Percentiles rank a stretch among this genome's conserved stretches.
phyloP scores from a whole-genome alignment of 2,329 filamentous ascomycete genomes.

The Cordyceps fumosorosea region DNA sequence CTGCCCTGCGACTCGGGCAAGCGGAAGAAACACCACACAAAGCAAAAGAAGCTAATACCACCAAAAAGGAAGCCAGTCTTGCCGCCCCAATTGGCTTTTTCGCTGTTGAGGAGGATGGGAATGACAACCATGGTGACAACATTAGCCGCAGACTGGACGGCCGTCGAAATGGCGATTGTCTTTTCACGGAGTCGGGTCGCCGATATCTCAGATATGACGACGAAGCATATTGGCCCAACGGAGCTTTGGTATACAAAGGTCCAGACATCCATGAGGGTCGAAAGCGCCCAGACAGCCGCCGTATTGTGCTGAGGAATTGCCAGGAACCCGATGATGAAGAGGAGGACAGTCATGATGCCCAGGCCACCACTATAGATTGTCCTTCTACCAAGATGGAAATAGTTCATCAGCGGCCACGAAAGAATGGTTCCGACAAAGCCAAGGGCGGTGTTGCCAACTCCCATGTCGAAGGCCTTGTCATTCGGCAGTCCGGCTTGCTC shows the following conservation, averaged over 20 bases:
- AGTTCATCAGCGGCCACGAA: conserved; percentile 35
- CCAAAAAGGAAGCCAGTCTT: conserved; percentile 20
- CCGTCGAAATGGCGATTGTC: conserved; percentile 26
- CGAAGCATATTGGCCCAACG: conserved; percentile 36
- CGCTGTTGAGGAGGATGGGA: conserved; percentile 21
- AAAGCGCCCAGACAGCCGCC: conserved; percentile 30
- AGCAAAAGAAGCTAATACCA: conserved; percentile 14
- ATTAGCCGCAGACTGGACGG: conserved; percentile 19
- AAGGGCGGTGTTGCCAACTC: conserved; percentile 32
- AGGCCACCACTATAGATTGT: conserved; percentile 28
- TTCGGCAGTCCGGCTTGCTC: conserved; percentile 25
- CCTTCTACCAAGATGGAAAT: conserved; percentile 30
- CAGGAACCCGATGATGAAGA: conserved; percentile 37
- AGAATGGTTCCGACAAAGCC: conserved; percentile 34
- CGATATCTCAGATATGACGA: conserved; percentile 33
- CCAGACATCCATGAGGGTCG: conserved; percentile 35
- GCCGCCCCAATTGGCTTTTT: conserved; percentile 18
- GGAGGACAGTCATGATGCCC: conserved; percentile 26
- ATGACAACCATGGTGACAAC: conserved; percentile 17
- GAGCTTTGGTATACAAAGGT: conserved; percentile 35
- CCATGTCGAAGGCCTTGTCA: conserved; percentile 20
- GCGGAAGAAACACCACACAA: conserved; percentile 20
- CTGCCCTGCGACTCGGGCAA: conserved; percentile 21
- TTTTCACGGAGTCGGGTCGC: conserved; percentile 27
- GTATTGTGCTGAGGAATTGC: conserved; percentile 27